A percentile compares a stretch with the other conserved stretches of the same genome.
Conservation (phyloP, 2,329 filamentous ascomycete species). For the Exophiala aquamarina region DNA sequence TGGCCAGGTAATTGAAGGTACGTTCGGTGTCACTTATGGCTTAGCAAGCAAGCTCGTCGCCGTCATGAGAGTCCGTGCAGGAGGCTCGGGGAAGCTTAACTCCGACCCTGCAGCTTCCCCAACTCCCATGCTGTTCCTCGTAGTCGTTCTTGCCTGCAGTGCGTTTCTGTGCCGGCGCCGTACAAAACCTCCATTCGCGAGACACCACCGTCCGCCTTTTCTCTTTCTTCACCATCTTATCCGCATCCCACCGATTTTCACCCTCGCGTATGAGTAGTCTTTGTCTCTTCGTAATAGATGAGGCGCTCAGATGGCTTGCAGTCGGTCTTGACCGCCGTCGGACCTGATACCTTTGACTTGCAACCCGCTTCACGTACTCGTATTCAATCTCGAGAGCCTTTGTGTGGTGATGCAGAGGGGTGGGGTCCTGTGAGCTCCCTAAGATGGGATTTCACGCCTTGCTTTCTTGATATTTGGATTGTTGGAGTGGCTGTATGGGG, state of each 20-base stretch:
- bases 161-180: too few relatives aligned
- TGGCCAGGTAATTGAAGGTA: too few relatives aligned
- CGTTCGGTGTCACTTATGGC: too few relatives aligned
- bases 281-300: slow-evolving; percentile 13
- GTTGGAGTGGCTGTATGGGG: slow-evolving; percentile 76
- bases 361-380: background rate
- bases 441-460: slow-evolving; percentile 93
- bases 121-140: too few relatives aligned
- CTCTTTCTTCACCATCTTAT: background rate
- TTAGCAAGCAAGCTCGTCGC: too few relatives aligned
- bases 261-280: background rate
- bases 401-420: slow-evolving; percentile 87
- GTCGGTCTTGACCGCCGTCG: slow-evolving; percentile 22
- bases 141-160: too few relatives aligned
- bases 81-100: too few relatives aligned
- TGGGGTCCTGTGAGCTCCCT: slow-evolving; percentile 90
- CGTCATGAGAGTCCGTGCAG: too few relatives aligned
- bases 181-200: too few relatives aligned
- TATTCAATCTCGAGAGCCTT: slow-evolving; percentile 53
- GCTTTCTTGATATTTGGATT: slow-evolving; percentile 92
- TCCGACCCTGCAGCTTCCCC: too few relatives aligned
- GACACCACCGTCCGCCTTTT: too few relatives aligned
- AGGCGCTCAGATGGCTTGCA: slow-evolving; percentile 18
- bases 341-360: slow-evolving; percentile 6
- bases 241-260: background rate